These are phyloP conservation scores for Spathaspora arborariae DNA, from an alignment of 805 yeast genomes.

Conservation along the genomic window DNA sequence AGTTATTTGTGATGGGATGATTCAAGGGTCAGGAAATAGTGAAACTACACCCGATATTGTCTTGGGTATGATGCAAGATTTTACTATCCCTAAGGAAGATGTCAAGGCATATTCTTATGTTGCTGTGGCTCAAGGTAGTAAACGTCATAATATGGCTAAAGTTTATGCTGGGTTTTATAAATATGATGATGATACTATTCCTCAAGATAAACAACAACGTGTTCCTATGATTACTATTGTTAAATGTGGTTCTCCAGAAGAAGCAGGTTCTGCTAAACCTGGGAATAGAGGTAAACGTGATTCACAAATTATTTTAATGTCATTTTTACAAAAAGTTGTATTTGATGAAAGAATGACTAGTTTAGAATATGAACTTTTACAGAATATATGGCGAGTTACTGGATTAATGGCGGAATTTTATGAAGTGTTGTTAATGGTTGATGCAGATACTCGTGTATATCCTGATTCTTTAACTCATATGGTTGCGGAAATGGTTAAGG, in stretches of 20 bases:
- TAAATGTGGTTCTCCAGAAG: constrained; percentile 85
- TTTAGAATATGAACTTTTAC: constrained; percentile 74
- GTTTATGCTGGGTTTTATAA: constrained; percentile 92
- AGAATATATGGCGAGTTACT: constrained; percentile 74
- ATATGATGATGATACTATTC: constrained; percentile 72
- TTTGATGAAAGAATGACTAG: constrained; percentile 94
- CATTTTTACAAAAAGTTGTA: constrained; percentile 80
- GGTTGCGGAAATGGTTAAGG: constrained; percentile 85
- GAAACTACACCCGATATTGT: constrained; percentile 86
- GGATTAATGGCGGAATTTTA: constrained; percentile 82
- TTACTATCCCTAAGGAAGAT: constrained; percentile 65
- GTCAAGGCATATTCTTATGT: constrained; percentile 85
- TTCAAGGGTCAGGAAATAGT: constrained; percentile 93
- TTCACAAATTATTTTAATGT: constrained; percentile 87
- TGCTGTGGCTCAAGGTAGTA: constrained; percentile 91
- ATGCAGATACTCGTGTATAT: constrained; percentile 86
- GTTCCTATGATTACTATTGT: constrained; percentile 77
- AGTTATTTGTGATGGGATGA: constrained; percentile 88
- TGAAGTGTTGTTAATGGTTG: constrained; percentile 86
- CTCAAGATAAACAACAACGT: constrained; percentile 77
- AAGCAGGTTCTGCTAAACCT: constrained; percentile 61
- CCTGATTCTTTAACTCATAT: constrained; percentile 88
- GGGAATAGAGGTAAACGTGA: constrained; percentile 97
- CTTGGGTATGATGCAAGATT: constrained; percentile 74
- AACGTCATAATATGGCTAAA: constrained; percentile 97